Evolutionary conservation across 2,329 filamentous ascomycete genomes (phyloP).

Genomic region (Trichoderma sp.): DNA sequence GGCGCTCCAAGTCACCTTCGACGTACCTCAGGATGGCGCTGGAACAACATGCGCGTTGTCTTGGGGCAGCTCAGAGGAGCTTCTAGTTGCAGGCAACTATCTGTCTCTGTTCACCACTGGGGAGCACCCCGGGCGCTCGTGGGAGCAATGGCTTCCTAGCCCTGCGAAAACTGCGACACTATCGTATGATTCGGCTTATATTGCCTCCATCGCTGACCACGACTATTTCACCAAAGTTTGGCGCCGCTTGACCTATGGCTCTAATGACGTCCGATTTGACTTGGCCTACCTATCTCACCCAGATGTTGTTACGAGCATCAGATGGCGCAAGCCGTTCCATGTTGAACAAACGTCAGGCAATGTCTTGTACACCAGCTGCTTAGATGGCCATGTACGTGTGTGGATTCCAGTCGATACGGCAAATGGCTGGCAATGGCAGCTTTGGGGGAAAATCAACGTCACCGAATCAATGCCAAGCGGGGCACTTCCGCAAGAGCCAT

Average conservation of each 20-base stretch:
- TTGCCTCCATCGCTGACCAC: constrained; percentile 74
- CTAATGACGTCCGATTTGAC: constrained; percentile 82
- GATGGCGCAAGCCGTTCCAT: constrained; percentile 80
- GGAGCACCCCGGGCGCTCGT: constrained; percentile 56
- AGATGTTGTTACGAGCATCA: constrained; percentile 71
- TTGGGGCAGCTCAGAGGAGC: constrained; percentile 83
- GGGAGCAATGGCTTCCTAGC: constrained; percentile 72
- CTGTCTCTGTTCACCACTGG: constrained; percentile 65
- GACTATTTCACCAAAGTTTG: constrained; percentile 90
- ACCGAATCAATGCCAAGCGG: constrained; percentile 61
- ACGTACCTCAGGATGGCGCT: constrained; percentile 34
- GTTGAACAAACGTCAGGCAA: constrained; percentile 78
- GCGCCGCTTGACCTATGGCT: constrained; percentile 80
- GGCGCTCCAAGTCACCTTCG: constrained; percentile 61
- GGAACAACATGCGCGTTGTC: constrained; percentile 58
- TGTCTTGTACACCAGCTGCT: constrained; percentile 84
- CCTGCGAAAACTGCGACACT: constrained; percentile 71
- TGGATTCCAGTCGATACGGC: constrained; percentile 78
- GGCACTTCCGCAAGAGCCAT: constrained; percentile 25
- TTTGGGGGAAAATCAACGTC: constrained; percentile 81
- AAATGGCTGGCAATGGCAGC: constrained; percentile 67
- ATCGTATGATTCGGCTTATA: constrained; percentile 82
- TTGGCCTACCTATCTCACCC: constrained; percentile 88
- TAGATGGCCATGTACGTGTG: constrained; percentile 74
- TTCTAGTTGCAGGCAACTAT: constrained; percentile 70